Evolutionary conservation across 352 stramenopile genomes (phyloP).

Genomic region (Saprolegnia parasitica): DNA sequence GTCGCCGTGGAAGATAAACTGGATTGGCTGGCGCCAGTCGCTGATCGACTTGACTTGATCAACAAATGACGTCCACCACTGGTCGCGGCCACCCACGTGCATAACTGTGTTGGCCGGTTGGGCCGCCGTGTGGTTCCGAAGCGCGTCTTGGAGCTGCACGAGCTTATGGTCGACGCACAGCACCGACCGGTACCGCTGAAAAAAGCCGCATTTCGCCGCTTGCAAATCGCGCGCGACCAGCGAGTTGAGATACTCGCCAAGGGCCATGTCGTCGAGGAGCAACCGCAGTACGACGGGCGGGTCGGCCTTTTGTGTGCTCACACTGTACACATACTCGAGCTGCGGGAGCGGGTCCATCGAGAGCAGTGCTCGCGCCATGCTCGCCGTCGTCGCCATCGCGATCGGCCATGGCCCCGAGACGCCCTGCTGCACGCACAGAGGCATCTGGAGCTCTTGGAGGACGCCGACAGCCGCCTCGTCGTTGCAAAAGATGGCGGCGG

Average conservation of each 20-base stretch:
- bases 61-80: background rate
- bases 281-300: background rate
- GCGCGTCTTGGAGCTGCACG: background rate
- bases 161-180: slow-evolving; percentile 11
- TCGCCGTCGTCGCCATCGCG: background rate
- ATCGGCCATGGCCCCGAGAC: background rate
- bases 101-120: background rate
- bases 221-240: background rate
- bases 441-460: background rate
- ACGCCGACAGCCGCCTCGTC: background rate
- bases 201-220: background rate
- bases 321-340: background rate
- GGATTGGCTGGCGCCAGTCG: background rate
- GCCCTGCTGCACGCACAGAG: background rate
- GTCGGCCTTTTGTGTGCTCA: background rate
- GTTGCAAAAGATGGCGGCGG: background rate
- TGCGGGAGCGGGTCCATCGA: background rate
- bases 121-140: background rate
- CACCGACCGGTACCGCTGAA: background rate
- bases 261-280: background rate
- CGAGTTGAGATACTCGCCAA: background rate
- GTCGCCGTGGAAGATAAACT: background rate
- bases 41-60: background rate
- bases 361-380: background rate
- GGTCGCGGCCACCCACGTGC: background rate